Conservation (phyloP, 2,329 filamentous ascomycete species). For the Clonostachys sp. region DNA sequence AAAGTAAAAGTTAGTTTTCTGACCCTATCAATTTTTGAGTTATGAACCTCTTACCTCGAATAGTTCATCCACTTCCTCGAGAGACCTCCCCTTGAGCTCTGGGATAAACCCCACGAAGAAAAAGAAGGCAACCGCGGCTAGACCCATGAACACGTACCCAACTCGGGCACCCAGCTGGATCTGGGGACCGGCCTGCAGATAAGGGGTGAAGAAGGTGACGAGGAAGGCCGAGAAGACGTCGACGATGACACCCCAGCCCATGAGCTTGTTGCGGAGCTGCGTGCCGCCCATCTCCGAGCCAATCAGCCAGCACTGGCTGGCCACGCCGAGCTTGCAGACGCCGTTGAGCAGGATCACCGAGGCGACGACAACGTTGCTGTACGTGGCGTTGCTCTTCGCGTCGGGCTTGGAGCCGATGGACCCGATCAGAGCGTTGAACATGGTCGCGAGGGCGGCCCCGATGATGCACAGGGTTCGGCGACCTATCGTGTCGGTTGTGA, state of each 20-base stretch:
- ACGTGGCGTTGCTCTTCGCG: slow-evolving; percentile 3
- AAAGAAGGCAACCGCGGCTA: slow-evolving; percentile 7
- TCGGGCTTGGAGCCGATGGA: slow-evolving; percentile 3
- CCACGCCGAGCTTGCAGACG: slow-evolving; percentile 4
- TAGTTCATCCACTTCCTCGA: slow-evolving; percentile 15
- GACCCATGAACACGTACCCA: slow-evolving; percentile 10
- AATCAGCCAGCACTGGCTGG: slow-evolving; percentile 4
- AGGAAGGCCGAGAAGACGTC: slow-evolving; percentile 10
- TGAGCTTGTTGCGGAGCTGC: slow-evolving; percentile 3
- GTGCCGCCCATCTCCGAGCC: slow-evolving; percentile 2
- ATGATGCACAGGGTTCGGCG: slow-evolving; percentile 5
- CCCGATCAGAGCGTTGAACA: slow-evolving; percentile 5
- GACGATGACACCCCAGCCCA: slow-evolving; percentile 3
- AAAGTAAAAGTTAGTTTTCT: neutral
- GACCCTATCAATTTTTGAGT: too few species aligned
- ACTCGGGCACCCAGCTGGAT: slow-evolving; percentile 6
- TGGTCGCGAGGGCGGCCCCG: slow-evolving; percentile 2
- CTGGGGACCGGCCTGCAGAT: slow-evolving; percentile 9
- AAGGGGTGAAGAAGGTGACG: slow-evolving; percentile 10
- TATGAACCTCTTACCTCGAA: slow-evolving; percentile 6
- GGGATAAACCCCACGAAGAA: slow-evolving; percentile 10
- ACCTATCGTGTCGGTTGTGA: slow-evolving; percentile 1
- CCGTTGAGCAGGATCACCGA: slow-evolving; percentile 5
- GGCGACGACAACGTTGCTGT: slow-evolving; percentile 4
- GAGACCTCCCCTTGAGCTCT: slow-evolving; percentile 13